phyloP scores from a whole-genome alignment of 192 early-diverging fungal genomes.

The Backusella macrospora region DNA sequence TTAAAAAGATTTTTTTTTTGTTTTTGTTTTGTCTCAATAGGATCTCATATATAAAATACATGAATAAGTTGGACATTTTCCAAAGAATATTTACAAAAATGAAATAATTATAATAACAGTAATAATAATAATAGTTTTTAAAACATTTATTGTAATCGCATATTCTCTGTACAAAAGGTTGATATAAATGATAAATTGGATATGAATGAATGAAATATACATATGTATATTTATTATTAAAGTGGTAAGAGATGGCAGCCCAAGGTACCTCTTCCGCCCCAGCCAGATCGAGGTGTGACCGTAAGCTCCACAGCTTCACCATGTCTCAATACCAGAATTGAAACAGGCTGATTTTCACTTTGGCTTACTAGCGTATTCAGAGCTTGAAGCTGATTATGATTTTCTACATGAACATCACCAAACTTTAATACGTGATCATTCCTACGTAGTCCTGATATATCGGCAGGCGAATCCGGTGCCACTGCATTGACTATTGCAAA shows the following conservation, averaged over 20 bases:
- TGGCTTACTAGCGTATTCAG: conserved; percentile 43
- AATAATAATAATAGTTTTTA: neutral
- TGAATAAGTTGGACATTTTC: neutral
- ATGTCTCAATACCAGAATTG: conserved; percentile 43
- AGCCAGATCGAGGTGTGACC: conserved; percentile 50
- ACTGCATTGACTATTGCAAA: conserved; percentile 60
- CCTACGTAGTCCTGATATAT: conserved; percentile 49
- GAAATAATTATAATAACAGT: no score
- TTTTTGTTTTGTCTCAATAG: neutral
- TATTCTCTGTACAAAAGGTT: neutral
- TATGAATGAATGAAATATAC: neutral
- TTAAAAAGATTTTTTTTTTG: neutral
- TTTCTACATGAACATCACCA: conserved; percentile 41
- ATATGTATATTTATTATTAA: neutral
- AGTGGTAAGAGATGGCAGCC: conserved; percentile 43
- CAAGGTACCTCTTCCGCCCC: conserved; percentile 56
- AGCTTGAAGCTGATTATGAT: conserved; percentile 42
- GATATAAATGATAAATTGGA: neutral
- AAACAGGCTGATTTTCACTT: conserved; percentile 42
- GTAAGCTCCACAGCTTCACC: conserved; percentile 31
- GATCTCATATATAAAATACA: neutral
- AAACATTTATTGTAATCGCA: neutral
- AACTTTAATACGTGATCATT: conserved; percentile 51
- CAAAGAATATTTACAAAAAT: conserved; percentile 8
- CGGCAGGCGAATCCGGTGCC: conserved; percentile 60